Conservation (phyloP, 2,329 filamentous ascomycete species). For the Aphanoascus verrucosus region DNA sequence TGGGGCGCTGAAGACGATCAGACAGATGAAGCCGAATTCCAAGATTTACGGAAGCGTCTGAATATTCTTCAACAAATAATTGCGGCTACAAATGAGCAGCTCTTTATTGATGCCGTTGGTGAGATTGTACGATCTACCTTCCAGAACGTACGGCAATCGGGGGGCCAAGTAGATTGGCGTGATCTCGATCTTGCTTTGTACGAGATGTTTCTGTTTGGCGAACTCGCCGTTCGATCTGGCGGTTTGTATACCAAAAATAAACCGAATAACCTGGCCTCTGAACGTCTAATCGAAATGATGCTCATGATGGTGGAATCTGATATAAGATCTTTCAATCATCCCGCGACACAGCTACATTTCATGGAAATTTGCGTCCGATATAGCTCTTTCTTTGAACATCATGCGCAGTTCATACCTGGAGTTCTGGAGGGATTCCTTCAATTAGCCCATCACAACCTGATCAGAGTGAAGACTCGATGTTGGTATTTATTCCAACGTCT, state of each 20-base stretch:
- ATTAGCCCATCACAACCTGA: constrained; percentile 76
- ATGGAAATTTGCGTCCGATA: constrained; percentile 98
- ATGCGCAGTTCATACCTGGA: constrained; percentile 68
- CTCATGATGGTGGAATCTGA: constrained; percentile 87
- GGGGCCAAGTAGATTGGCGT: constrained; percentile 75
- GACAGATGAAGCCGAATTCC: constrained; percentile 94
- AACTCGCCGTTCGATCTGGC: constrained; percentile 79
- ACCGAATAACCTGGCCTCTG: constrained; percentile 66
- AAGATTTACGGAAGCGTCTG: constrained; percentile 80
- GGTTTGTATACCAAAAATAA: constrained; percentile 78
- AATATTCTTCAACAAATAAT: constrained; percentile 88
- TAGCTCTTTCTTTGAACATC: constrained; percentile 79
- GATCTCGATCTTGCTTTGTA: constrained; percentile 88
- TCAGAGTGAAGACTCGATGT: constrained; percentile 77
- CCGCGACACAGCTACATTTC: constrained; percentile 85
- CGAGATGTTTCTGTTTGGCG: constrained; percentile 92
- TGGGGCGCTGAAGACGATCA: constrained; percentile 94
- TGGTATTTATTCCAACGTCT: constrained; percentile 97
- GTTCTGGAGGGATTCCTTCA: constrained; percentile 86
- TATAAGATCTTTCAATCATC: constrained; percentile 75
- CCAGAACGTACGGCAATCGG: constrained; percentile 62
- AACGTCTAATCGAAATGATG: constrained; percentile 85
- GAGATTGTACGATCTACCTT: constrained; percentile 83
- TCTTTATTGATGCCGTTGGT: constrained; percentile 82
- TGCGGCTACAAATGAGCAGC: constrained; percentile 71